A percentile compares a stretch with the other conserved stretches of the same genome.
phyloP scores from a whole-genome alignment of 179 eudicot species.

The Patellifolia procumbens region DNA sequence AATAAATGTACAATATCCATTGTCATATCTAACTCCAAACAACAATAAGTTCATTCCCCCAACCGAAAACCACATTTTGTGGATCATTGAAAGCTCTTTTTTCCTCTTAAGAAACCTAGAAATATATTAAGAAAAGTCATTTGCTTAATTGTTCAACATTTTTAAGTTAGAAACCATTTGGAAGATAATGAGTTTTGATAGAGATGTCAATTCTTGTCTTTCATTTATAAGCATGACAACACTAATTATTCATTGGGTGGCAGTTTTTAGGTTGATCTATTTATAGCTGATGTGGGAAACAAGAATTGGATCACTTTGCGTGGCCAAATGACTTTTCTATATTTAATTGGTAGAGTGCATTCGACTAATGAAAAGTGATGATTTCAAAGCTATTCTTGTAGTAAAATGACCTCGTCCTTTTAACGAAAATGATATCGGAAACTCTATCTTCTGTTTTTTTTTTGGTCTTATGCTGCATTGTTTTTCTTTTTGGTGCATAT shows the following conservation, averaged over 20 bases:
- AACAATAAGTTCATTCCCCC: background rate
- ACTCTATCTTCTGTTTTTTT: no score
- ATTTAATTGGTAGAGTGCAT: background rate
- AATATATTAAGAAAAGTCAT: no score
- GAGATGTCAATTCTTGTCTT: background rate
- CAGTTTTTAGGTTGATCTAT: slow-evolving; percentile 7
- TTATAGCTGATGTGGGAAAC: background rate
- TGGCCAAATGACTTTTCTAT: background rate
- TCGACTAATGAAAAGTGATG: background rate
- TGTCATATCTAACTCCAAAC: slow-evolving; percentile 16
- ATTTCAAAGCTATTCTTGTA: background rate
- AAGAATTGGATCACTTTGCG: background rate
- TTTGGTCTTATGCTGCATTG: no score
- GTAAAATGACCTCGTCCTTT: background rate
- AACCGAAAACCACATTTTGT: slow-evolving; percentile 17
- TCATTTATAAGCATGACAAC: no score
- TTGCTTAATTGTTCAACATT: background rate
- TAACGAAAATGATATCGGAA: background rate
- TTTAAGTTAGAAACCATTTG: background rate
- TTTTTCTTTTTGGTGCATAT: no score
- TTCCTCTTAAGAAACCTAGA: background rate
- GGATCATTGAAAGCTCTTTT: background rate
- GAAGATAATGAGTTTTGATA: background rate
- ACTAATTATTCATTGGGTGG: slow-evolving; percentile 8
- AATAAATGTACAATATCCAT: slow-evolving; percentile 11